These are phyloP conservation scores for Leishmania amazonensis DNA, from an alignment of 208 protist genomes.

Conservation along the genomic window DNA sequence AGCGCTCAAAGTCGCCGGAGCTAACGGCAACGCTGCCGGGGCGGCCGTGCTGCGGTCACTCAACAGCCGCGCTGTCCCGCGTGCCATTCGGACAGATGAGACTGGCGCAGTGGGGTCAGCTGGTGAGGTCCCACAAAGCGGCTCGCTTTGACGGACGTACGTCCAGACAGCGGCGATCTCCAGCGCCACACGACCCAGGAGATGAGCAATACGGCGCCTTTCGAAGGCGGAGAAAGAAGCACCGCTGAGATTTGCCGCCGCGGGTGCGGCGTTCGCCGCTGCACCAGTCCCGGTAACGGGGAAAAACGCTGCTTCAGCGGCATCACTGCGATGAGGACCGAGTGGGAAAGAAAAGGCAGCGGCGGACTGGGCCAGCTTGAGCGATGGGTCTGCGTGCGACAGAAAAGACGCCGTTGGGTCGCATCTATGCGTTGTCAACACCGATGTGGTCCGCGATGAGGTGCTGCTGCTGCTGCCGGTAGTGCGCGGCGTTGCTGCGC, in stretches of 20 bases:
- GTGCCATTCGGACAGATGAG: not conserved
- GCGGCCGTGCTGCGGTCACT: slow-evolving; percentile 13
- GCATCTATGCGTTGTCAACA: not conserved
- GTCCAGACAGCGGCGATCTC: slow-evolving; percentile 43
- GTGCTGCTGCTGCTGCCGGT: not conserved
- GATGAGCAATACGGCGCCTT: slow-evolving; percentile 45
- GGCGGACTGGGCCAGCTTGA: not conserved
- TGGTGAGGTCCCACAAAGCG: not conserved
- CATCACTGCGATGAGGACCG: not conserved
- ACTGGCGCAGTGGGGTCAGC: not conserved
- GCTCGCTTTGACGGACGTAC: slow-evolving; percentile 24
- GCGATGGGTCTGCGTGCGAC: not conserved
- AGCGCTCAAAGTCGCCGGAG: not conserved
- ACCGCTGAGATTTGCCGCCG: not conserved
- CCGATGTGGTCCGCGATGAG: not conserved
- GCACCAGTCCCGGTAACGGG: not conserved
- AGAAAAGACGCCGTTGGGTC: not conserved
- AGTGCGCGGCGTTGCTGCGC: not conserved
- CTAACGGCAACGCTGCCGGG: not conserved
- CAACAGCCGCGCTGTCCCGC: slow-evolving; percentile 7
- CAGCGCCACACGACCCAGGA: slow-evolving; percentile 59
- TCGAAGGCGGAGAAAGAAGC: slow-evolving; percentile 60
- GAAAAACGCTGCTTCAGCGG: not conserved
- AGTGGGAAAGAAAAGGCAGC: not conserved
- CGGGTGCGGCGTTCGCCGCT: not conserved